Evolutionary conservation across 352 stramenopile genomes (phyloP).

Genomic region (Pythium guiyangense): DNA sequence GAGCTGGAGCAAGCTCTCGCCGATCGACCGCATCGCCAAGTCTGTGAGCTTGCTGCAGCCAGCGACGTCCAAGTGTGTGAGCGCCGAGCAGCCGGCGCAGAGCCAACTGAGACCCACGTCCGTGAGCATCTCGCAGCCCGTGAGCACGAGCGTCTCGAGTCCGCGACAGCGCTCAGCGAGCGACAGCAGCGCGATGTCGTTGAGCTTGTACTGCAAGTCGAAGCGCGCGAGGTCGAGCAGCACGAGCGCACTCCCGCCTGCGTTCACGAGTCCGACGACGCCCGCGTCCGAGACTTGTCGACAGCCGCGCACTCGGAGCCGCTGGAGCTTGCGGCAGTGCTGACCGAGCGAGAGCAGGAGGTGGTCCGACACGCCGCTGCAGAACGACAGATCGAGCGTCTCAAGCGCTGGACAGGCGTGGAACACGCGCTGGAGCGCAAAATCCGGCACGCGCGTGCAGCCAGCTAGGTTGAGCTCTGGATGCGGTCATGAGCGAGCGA

Average conservation of each 20-base stretch:
- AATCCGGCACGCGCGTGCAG: constrained; percentile 71
- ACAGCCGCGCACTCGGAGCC: constrained; percentile 77
- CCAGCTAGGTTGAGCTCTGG: constrained; percentile 66
- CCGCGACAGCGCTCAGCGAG: constrained; percentile 56
- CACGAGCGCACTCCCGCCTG: constrained; percentile 49
- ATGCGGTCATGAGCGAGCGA: neutral
- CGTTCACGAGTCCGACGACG: constrained; percentile 72
- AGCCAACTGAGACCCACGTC: constrained; percentile 93
- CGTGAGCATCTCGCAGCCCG: constrained; percentile 88
- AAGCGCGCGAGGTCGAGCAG: constrained; percentile 81
- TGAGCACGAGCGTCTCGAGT: constrained; percentile 50
- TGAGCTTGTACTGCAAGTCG: constrained; percentile 90
- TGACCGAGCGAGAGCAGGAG: constrained; percentile 70
- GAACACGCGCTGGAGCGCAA: constrained; percentile 80
- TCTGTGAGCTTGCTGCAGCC: constrained; percentile 89
- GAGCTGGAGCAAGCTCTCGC: constrained; percentile 70
- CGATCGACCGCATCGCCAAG: constrained; percentile 74
- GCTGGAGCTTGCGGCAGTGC: constrained; percentile 48
- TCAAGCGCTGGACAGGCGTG: constrained; percentile 63
- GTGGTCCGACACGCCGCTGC: constrained; percentile 69
- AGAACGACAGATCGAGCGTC: constrained; percentile 79
- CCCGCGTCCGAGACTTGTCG: constrained; percentile 86
- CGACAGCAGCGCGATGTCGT: constrained; percentile 87
- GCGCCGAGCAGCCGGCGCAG: constrained; percentile 64
- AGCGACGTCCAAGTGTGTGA: constrained; percentile 79